Evolutionary conservation across 2,329 filamentous ascomycete species (phyloP), one percentile per base, ranked within the genome.

Genomic region (Phaeophleospora eucalypticola): DNA sequence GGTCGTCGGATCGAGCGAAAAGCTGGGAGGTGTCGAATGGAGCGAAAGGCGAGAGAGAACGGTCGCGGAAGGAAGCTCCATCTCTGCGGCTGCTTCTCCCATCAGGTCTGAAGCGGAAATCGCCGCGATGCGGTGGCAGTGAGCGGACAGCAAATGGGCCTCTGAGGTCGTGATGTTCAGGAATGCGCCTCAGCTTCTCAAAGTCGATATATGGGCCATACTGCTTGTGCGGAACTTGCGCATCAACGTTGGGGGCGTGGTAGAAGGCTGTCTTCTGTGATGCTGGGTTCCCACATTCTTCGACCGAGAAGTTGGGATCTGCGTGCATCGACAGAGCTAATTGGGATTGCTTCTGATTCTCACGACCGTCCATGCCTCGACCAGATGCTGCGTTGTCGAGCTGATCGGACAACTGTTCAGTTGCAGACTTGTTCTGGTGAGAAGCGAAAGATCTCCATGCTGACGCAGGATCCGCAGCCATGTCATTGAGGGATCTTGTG

Each of bases 1-100:
- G 43, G 15, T 53, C 43, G 12, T 45, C 35, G 32, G 15, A 2
- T 16, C 19, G 14, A 19, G 39, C 37, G 43, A 50, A 54, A 20
- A 54, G 46, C 2, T 52, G 44, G 17, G 32, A 3, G 17, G 41
- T 9, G 14, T 29, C 24, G 24, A 29, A 6, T 6, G 24, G 24
- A 29, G 12, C 6, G 24, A 29, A 7, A 29, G 6, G 24, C 24
- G 6, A 6, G 24, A 29, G 12, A 29, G 24, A 29, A 6, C 12
- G 24, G 12, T 6, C 7, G 7, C 24, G 7, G 24, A 29, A 29
- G 24, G 7, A 12, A 29, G 24, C 7, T 29, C 24, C 24, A 6
- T 12, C 12, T 29, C 24, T 29, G 7, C 24, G 12, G 7, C 12
- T 12, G 12, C 24, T 6, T 7, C 12, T 6, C 24, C 12, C 24